Conservation (phyloP, 192 early-diverging fungal species). For the Backusella macrospora region DNA sequence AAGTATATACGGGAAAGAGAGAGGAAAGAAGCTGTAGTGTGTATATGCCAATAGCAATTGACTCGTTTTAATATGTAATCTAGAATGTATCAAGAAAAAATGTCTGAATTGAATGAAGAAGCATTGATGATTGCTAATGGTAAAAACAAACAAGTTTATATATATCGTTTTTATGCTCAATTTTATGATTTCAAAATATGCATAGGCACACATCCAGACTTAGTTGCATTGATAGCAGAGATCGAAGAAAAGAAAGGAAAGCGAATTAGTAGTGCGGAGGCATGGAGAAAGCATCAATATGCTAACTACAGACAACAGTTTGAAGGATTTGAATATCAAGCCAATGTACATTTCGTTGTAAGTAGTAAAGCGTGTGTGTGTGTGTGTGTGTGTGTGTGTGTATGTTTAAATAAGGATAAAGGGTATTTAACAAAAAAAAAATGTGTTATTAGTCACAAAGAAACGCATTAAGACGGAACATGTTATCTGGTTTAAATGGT, state of each 20-base stretch:
- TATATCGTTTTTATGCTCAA: too few relatives aligned
- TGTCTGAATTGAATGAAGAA: slow-evolving; percentile 53
- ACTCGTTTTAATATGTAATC: too few relatives aligned
- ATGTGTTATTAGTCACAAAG: slow-evolving; percentile 25
- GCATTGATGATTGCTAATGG: slow-evolving; percentile 55
- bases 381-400: background rate
- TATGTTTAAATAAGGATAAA: background rate
- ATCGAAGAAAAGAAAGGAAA: slow-evolving; percentile 55
- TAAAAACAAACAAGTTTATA: slow-evolving; percentile 15
- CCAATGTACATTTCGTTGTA: slow-evolving; percentile 47
- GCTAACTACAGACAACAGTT: slow-evolving; percentile 43
- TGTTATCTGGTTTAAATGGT: slow-evolving; percentile 30
- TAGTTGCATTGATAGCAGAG: slow-evolving; percentile 52
- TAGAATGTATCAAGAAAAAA: slow-evolving; percentile 61
- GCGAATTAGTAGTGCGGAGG: slow-evolving; percentile 45
- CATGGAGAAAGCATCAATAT: slow-evolving; percentile 48
- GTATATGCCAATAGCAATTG: background rate
- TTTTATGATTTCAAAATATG: background rate
- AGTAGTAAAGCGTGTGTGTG: slow-evolving; percentile 5
- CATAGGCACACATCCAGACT: slow-evolving; percentile 56
- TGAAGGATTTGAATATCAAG: slow-evolving; percentile 51
- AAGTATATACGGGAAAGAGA: slow-evolving; percentile 30
- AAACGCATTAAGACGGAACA: slow-evolving; percentile 35
- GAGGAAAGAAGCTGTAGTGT: background rate
- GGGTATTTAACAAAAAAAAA: background rate